Conservation (phyloP, 2,329 filamentous ascomycete species). For the Periglandula ipomoeae region DNA sequence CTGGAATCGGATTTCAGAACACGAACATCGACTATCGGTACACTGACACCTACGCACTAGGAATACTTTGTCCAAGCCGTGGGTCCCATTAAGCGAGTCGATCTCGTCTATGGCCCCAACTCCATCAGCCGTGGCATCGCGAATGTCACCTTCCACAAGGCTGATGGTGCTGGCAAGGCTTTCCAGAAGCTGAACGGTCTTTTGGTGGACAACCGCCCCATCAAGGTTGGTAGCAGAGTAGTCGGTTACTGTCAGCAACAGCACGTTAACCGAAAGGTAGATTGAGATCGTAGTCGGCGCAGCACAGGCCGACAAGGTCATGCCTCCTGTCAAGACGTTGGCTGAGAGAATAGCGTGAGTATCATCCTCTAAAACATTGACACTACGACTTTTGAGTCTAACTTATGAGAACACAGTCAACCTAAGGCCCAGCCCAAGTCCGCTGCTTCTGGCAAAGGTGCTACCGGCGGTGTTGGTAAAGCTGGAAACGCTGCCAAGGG, state of each 20-base stretch:
- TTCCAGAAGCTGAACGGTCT: constrained; percentile 79
- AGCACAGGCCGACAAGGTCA: constrained; percentile 57
- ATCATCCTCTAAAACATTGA: too few species aligned
- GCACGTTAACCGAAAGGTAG: constrained; percentile 33
- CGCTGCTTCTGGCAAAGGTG: constrained; percentile 60
- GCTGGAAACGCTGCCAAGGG: constrained; percentile 31
- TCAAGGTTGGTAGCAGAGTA: constrained; percentile 57
- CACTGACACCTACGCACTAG: constrained; percentile 70
- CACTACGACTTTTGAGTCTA: too few species aligned
- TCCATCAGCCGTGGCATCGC: constrained; percentile 88
- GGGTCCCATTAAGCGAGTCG: constrained; percentile 82
- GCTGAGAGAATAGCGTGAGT: constrained; percentile 70
- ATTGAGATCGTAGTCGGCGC: constrained; percentile 88
- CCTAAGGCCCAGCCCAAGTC: constrained; percentile 60
- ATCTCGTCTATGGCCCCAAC: constrained; percentile 86
- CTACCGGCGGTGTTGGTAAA: constrained; percentile 23
- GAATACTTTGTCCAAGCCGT: constrained; percentile 90
- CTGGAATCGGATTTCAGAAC: constrained; percentile 16
- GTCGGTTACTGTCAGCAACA: neutral
- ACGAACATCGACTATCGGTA: constrained; percentile 26
- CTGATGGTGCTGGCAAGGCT: constrained; percentile 76
- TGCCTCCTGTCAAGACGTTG: constrained; percentile 59
- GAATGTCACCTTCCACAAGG: constrained; percentile 75
- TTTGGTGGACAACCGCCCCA: constrained; percentile 78
- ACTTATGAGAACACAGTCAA: too few species aligned